Evolutionary conservation across 192 early-diverging fungal species (phyloP), one percentile per base, ranked within the genome.

Genomic region (Cetraspora pellucida): DNA sequence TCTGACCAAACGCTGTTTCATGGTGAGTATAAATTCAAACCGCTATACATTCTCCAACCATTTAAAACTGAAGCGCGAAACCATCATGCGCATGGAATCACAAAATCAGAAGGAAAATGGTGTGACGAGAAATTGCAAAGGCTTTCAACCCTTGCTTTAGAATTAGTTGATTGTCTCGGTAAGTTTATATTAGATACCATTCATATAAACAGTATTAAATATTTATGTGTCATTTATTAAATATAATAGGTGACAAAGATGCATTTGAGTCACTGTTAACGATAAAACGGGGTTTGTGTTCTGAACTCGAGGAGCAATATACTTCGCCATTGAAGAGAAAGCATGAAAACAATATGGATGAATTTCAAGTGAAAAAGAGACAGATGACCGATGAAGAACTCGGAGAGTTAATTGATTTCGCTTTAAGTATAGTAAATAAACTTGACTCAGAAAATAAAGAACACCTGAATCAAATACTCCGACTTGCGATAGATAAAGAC

Each of bases 161-260:
- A 71, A 21, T 57, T 72, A 21, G 69, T 72, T 2, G 70, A 72
- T 72, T 72, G 70, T 31, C 70, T 72, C 55, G 69, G 69, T 72
- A 72, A 72, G 69, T 72, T 72, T 57, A 17, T 37, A 54, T 44
- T 72, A 17, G 69, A 55, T 72, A 72, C 55, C 69, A 72, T 72
- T 72, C 14, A 55, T 72, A 72, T n/a, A n/a, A n/a, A n/a, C 52
- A 70, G 67, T 70, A 70, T 70, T 72, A 46, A 72, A 72, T 70
- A 52, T 70, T 70, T 70, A 49, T 69, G 68, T 70, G 49, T 70
- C 10, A 70, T 70, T 23, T 70, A 70, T 52, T 69, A 0, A 69
- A 49, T 70, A 70, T 70, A 70, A 70, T 70, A 70, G 68, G 68
- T 50, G 68, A 70, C 50, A 47, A 70, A 19, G 23, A 70, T 52